phyloP scores from a whole-genome alignment of 129 eudicot genomes.

The Chrysanthemum lavandulifolium region DNA sequence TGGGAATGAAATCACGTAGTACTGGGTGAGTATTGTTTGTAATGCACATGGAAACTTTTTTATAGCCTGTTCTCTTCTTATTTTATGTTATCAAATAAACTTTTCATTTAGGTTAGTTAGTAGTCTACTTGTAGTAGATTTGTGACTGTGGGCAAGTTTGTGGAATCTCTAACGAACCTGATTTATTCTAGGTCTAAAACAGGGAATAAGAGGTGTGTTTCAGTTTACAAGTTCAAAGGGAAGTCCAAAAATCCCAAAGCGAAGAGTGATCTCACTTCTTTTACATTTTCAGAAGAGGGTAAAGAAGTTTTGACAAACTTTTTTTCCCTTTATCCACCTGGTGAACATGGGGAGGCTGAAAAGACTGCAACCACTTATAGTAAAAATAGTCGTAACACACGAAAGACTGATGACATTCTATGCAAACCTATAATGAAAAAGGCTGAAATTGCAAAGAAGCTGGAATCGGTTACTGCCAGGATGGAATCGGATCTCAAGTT shows the following conservation, averaged over 20 bases:
- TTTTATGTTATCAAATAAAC: neutral
- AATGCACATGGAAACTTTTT: constrained; percentile 2
- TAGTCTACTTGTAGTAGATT: neutral
- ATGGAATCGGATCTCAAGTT: constrained; percentile 40
- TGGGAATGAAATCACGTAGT: constrained; percentile 77
- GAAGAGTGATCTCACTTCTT: constrained; percentile 45
- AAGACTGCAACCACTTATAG: constrained; percentile 36
- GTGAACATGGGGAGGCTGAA: constrained; percentile 37
- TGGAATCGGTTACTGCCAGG: constrained; percentile 48
- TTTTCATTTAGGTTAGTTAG: neutral
- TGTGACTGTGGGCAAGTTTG: neutral
- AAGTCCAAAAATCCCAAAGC: constrained; percentile 28
- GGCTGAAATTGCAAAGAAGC: constrained; percentile 53
- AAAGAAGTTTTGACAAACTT: constrained; percentile 55
- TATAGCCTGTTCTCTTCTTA: neutral
- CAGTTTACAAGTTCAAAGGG: constrained; percentile 52
- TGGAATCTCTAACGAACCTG: constrained; percentile 16
- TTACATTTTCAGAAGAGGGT: constrained; percentile 76
- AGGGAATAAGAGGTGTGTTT: constrained; percentile 38
- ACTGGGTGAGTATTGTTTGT: constrained; percentile 58
- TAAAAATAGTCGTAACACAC: constrained; percentile 31
- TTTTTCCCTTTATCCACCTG: constrained; percentile 77
- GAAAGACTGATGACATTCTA: constrained; percentile 52
- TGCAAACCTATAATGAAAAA: constrained; percentile 50
- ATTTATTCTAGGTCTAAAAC: constrained; percentile 53